phyloP scores from a whole-genome alignment of 148 eudicot species.

The Chenopodium berlandieri region DNA sequence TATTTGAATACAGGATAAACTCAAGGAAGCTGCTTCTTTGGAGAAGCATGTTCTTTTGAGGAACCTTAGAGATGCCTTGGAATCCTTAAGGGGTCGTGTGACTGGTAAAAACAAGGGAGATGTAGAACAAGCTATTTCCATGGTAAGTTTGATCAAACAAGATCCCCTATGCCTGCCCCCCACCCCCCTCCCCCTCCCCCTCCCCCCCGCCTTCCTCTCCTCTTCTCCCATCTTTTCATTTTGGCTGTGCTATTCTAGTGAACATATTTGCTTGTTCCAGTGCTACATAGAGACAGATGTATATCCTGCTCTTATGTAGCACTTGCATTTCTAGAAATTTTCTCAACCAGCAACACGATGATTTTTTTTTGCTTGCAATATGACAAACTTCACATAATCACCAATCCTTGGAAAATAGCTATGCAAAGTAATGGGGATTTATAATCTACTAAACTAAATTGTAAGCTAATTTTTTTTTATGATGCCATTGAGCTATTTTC shows the following conservation, averaged over 20 bases:
- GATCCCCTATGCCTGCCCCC: not conserved
- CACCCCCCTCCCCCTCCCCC: not conserved
- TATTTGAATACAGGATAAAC: conserved; percentile 54
- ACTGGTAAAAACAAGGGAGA: conserved; percentile 89
- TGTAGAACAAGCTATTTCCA: conserved; percentile 83
- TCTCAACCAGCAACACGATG: not conserved
- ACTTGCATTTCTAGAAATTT: not conserved
- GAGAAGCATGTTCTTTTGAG: conserved; percentile 93
- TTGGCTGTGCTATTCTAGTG: not conserved
- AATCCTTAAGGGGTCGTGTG: conserved; percentile 82
- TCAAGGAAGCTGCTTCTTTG: conserved; percentile 83
- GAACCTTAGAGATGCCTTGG: conserved; percentile 95
- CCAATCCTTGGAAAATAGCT: too few relatives aligned
- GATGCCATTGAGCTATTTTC: not conserved
- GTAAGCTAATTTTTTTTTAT: too few relatives aligned
- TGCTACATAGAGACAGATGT: not conserved
- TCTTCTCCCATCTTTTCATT: not conserved
- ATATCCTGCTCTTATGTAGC: not conserved
- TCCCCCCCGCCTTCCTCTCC: not conserved
- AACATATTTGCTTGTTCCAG: not conserved
- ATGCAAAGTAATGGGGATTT: too few relatives aligned
- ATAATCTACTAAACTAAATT: too few relatives aligned
- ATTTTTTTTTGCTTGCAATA: too few relatives aligned
- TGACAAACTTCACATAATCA: too few relatives aligned
- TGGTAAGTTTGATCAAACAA: conserved; percentile 49